Percentiles rank a stretch among this genome's conserved stretches.
phyloP scores from a whole-genome alignment of 106 monocot genomes.

The Acorus calamus region DNA sequence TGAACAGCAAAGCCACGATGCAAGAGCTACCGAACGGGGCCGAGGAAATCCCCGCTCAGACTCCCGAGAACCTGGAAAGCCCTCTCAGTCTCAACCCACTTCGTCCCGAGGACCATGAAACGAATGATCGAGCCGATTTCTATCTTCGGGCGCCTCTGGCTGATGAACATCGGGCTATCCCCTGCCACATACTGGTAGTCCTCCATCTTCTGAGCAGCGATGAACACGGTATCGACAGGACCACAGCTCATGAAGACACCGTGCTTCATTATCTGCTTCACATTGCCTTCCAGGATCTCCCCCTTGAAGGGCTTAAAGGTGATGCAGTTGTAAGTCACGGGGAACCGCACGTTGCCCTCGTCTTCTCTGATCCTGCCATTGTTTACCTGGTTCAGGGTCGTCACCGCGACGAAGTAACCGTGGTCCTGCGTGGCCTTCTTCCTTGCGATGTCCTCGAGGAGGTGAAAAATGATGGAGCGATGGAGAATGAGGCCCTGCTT shows the following conservation, averaged over 20 bases:
- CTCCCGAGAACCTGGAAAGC: conserved; percentile 57
- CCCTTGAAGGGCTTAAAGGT: conserved; percentile 59
- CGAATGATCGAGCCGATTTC: conserved; percentile 43
- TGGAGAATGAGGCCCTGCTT: conserved; percentile 45
- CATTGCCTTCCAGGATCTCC: conserved; percentile 52
- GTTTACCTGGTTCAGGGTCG: conserved; percentile 32
- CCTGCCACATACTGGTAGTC: conserved; percentile 48
- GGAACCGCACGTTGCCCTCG: conserved; percentile 62
- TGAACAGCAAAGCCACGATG: too few relatives aligned
- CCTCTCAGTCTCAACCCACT: conserved; percentile 67
- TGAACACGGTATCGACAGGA: conserved; percentile 46
- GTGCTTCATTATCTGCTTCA: conserved; percentile 58
- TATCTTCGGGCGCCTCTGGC: conserved; percentile 43
- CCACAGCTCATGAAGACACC: conserved; percentile 67
- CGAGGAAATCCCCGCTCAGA: conserved; percentile 68
- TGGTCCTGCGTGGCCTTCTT: conserved; percentile 57
- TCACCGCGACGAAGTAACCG: conserved; percentile 62
- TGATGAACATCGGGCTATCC: conserved; percentile 61
- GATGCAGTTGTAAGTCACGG: conserved; percentile 53
- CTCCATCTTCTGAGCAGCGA: conserved; percentile 44
- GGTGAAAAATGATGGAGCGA: conserved; percentile 47
- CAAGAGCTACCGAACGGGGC: conserved; percentile 21
- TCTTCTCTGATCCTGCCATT: conserved; percentile 52
- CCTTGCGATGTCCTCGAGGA: conserved; percentile 54
- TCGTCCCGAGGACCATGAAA: conserved; percentile 67